A percentile compares a stretch with the other conserved stretches of the same genome.
These are phyloP conservation scores for Chrysoporthe austroafricana DNA, from an alignment of 2,329 filamentous ascomycete species.

Conservation along the genomic window DNA sequence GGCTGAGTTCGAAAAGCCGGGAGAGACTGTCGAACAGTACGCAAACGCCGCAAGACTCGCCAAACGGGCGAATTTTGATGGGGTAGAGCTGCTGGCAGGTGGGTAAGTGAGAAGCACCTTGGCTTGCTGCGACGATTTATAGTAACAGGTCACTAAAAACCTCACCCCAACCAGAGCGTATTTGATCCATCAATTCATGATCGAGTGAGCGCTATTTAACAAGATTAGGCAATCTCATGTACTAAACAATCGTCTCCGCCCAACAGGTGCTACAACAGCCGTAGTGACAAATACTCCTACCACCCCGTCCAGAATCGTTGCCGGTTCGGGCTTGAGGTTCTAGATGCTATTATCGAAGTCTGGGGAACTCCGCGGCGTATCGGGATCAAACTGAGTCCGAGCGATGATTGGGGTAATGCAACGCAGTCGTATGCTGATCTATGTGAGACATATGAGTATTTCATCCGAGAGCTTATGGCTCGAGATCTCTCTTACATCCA, in stretches of 20 bases:
- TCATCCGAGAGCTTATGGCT: conserved; percentile 48
- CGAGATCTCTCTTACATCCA: conserved; percentile 55
- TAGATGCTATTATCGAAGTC: conserved; percentile 36
- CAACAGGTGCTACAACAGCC: conserved; percentile 46
- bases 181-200: conserved; percentile 21
- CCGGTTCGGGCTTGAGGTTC: conserved; percentile 52
- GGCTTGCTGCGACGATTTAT: not conserved
- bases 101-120: conserved; percentile 8
- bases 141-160: not conserved
- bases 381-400: conserved; percentile 54
- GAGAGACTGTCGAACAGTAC: conserved; percentile 29
- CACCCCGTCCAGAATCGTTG: conserved; percentile 55
- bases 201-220: conserved; percentile 10
- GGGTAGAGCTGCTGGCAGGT: conserved; percentile 42
- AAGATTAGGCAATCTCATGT: not conserved
- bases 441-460: conserved; percentile 45
- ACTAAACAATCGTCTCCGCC: not conserved
- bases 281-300: conserved; percentile 51
- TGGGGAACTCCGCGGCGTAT: conserved; percentile 35
- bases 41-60: conserved; percentile 28
- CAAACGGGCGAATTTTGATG: conserved; percentile 51
- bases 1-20: conserved; percentile 11
- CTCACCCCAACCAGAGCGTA: conserved; percentile 10
- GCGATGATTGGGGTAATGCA: conserved; percentile 55
- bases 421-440: conserved; percentile 12